Evolutionary conservation across 257 asterid genomes (phyloP).

Genomic region (Capsicum pubescens): DNA sequence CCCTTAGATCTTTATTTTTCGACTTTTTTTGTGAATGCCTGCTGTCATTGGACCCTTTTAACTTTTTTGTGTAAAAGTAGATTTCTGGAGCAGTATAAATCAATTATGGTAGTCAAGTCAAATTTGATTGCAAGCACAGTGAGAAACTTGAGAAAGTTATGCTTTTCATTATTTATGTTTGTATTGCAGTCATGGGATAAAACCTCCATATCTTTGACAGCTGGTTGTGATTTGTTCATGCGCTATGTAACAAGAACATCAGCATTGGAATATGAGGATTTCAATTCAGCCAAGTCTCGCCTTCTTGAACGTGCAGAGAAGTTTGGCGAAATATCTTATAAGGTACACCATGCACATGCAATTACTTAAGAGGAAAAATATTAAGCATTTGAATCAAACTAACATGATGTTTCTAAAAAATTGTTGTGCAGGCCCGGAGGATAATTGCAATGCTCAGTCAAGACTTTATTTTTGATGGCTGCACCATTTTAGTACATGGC

Average conservation of each 20-base stretch:
- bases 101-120: not conserved
- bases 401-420: not conserved
- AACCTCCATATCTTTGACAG: conserved; percentile 93
- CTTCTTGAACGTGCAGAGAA: conserved; percentile 95
- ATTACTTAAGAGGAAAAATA: not conserved
- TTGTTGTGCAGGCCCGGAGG: conserved; percentile 64
- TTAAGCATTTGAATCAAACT: not conserved
- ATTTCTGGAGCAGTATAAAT: not conserved
- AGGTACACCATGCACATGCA: conserved; percentile 48
- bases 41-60: not conserved
- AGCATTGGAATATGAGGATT: conserved; percentile 86
- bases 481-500: conserved; percentile 95
- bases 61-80: not conserved
- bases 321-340: conserved; percentile 87
- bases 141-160: not conserved
- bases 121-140: not conserved
- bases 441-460: conserved; percentile 86
- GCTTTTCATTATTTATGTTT: not conserved
- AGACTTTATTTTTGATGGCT: conserved; percentile 89
- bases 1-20: conserved; percentile 5
- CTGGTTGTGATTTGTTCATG: conserved; percentile 93
- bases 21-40: not conserved
- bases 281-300: conserved; percentile 79
- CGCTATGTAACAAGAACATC: conserved; percentile 92
- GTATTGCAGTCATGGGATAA: conserved; percentile 84